These are phyloP conservation scores for Hydnum rufescens DNA, from an alignment of 768 basidiomycete species.

Conservation along the genomic window DNA sequence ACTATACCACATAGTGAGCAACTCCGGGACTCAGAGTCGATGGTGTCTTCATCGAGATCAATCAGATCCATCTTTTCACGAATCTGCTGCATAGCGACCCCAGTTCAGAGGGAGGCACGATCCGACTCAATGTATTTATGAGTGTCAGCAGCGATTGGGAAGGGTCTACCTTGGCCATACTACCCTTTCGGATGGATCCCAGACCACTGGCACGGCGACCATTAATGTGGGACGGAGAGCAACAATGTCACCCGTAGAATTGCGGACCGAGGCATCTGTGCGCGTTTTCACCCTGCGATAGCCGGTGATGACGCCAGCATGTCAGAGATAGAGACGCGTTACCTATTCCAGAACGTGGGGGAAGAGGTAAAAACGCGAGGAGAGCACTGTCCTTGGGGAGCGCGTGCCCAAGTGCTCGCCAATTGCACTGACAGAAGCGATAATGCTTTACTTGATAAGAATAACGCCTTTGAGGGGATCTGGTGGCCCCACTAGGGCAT, in stretches of 20 bases:
- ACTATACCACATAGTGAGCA: slow-evolving; percentile 99
- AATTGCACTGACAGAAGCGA: slow-evolving; percentile 73
- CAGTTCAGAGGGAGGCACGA: slow-evolving; percentile 90
- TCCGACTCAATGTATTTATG: slow-evolving; percentile 99
- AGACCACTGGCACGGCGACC: slow-evolving; percentile 89
- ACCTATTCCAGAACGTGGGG: slow-evolving; percentile 89
- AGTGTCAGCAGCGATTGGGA: slow-evolving; percentile 90
- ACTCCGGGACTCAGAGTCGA: slow-evolving; percentile 95
- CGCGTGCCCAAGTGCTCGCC: slow-evolving; percentile 39
- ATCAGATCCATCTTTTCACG: slow-evolving; percentile 99
- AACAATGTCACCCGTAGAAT: slow-evolving; percentile 70
- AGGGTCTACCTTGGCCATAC: slow-evolving; percentile 57
- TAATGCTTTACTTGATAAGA: slow-evolving; percentile 70
- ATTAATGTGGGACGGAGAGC: slow-evolving; percentile 75
- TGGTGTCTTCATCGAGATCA: slow-evolving; percentile 91
- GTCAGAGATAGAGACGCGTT: slow-evolving; percentile 62
- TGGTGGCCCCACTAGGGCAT: slow-evolving; percentile 83
- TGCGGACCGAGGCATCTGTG: slow-evolving; percentile 81
- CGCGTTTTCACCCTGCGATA: slow-evolving; percentile 92
- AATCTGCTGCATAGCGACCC: slow-evolving; percentile 99
- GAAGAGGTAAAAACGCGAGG: slow-evolving; percentile 84
- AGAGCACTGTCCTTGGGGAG: slow-evolving; percentile 34
- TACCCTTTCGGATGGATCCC: slow-evolving; percentile 93
- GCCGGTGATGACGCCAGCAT: slow-evolving; percentile 61
- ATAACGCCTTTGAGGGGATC: slow-evolving; percentile 87